Evolutionary conservation across 257 asterid genomes (phyloP), one percentile per base, ranked within the genome.

Genomic region (Sherardia arvensis): DNA sequence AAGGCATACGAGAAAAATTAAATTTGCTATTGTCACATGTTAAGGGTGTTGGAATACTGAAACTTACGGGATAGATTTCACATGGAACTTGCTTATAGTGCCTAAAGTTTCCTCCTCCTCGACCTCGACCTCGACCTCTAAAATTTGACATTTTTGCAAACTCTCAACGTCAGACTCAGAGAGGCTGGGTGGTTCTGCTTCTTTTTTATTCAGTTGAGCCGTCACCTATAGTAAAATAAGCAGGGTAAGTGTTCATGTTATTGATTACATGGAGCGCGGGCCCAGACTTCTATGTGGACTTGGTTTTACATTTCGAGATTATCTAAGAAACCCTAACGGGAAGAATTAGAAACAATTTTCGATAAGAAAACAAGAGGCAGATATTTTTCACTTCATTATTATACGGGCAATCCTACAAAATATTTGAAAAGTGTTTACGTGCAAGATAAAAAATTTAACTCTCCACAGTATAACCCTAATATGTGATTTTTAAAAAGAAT

Each of bases 91-190:
- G 74, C 73, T 65, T 76, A 14, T 55, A 69, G 8, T 80, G 73
- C 3, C 76, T 69, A 7, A 73, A 69, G 23, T 62, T 53, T 36
- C 84, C 81, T 40, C 80, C 70, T 5, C 92, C 83, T 26, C 85
- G 58, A 30, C 93, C 84, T 70, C 87, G 78, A 40, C 92, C 83
- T 26, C 85, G 58, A 30, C 93, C 84, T 70, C 87, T 80, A 40
- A 18, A 74, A 9, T 84, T 77, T 53, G 17, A 74, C 91, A 87
- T 84, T 28, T 7, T 40, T 1, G 15, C 47, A 38, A 38, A 12
- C 47, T 36, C 45, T 17, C 15, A 5, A 9, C 4, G 57, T 11
- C 55, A 18, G 17, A 34, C 6, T 3, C 12, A 7, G 43, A 34
- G 43, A 7, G 43, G 43, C 43, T 32, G 34, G 34, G 34, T 4